Conservation (phyloP, 1,284 basidiomycete genomes). For the Rhodotorula mucilaginosa region DNA sequence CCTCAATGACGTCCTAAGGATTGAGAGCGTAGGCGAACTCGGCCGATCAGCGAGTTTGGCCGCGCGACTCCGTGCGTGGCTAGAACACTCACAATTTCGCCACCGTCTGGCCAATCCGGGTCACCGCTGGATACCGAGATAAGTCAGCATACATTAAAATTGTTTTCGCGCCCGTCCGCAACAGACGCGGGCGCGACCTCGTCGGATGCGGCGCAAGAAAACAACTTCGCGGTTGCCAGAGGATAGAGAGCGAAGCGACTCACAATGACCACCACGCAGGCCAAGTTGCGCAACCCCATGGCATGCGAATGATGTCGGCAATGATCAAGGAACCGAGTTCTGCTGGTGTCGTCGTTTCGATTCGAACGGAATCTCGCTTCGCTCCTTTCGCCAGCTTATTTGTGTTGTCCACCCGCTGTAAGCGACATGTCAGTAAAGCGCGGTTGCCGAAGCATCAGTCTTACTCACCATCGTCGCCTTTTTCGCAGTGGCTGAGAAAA, state of each 20-base stretch:
- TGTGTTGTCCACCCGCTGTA: conserved; percentile 23
- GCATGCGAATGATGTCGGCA: conserved; percentile 8
- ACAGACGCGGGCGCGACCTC: too few species aligned
- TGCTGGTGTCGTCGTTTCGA: conserved; percentile 4
- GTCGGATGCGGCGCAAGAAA: too few species aligned
- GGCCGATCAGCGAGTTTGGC: background rate
- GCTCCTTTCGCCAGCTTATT: conserved; percentile 10
- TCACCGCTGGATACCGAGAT: background rate
- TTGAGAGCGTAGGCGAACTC: too few species aligned
- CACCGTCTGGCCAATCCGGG: conserved; percentile 10
- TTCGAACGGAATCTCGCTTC: conserved; percentile 12
- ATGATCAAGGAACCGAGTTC: conserved; percentile 8
- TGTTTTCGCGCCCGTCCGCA: too few species aligned
- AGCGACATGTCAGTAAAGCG: background rate
- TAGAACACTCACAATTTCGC: conserved; percentile 11
- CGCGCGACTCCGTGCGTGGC: background rate
- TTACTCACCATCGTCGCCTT: conserved; percentile 1
- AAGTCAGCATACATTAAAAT: too few species aligned
- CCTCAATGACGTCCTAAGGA: conserved; percentile 23
- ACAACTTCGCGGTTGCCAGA: too few species aligned
- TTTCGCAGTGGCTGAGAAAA: conserved; percentile 1
- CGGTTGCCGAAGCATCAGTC: background rate
- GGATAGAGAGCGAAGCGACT: too few species aligned
- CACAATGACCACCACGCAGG: conserved; percentile 3
- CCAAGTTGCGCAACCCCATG: conserved; percentile 9